Evolutionary conservation across 1,139 yeast genomes (phyloP), one percentile per base, ranked within the genome.

Genomic region (Yamadazyma friedrichii): DNA sequence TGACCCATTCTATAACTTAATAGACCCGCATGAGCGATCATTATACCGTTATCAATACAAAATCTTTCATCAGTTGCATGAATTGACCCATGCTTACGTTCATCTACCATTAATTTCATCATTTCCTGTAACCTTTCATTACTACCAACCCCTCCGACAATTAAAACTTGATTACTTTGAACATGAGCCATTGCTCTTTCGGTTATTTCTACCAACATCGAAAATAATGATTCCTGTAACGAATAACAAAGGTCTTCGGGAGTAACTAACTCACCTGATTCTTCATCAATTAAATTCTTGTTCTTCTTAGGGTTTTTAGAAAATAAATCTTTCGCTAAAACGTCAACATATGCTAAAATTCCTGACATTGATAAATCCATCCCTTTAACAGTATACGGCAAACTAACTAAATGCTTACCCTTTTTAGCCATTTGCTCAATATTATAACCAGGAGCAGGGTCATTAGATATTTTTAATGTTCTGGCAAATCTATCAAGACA

Each of bases 141-240:
- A 51, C 96, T 88, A 0, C 99, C 99, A 12, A 93, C 99, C 15
- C 98, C 99, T 8, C 98, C 98, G 3, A 93, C 99, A 42, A 93
- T 88, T 41, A 93, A 70, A 13, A 93, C 98, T 58, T 91, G 96
- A 47, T 78, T 78, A 15, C 95, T 79, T 52, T 86, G 85, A 3
- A 93, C 98, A 57, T 93, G 99, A 0, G 98, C 98, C 95, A 93
- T 86, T 1, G 99, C 99, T 36, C 99, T 73, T 59, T 93, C 99
- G 0, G 98, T 93, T 52, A 93, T 93, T 63, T 93, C 99, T 15
- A 94, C 98, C 48, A 93, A 76, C 99, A 93, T 93, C 11, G 97
- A 91, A 61, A 85, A 93, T 31, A 93, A 67, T 31, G 89, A 85
- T 56, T 93, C 99, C 56, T 93, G 98, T 49, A 93, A 67, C 4